These are phyloP conservation scores for Lobosporangium transversale DNA, from an alignment of 192 early-diverging fungal species.

Conservation along the genomic window DNA sequence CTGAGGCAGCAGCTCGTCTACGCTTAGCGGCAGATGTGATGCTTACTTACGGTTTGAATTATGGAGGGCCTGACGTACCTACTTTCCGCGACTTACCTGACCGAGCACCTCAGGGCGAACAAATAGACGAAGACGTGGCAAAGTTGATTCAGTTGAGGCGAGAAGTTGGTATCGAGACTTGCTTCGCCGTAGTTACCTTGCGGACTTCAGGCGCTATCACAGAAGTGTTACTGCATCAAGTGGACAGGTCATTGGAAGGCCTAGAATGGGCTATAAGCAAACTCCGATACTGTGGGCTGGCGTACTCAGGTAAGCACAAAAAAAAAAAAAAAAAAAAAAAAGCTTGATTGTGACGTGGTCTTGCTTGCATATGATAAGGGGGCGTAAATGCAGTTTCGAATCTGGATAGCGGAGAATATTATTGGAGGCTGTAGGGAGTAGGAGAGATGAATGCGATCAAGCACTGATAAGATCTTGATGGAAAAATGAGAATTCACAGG, in stretches of 20 bases:
- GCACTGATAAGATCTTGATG: conserved; percentile 38
- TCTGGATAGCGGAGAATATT: conserved; percentile 44
- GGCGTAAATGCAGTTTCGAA: background rate
- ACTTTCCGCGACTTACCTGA: conserved; percentile 23
- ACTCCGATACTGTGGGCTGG: conserved; percentile 49
- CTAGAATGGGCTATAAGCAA: conserved; percentile 60
- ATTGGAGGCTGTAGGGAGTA: conserved; percentile 1
- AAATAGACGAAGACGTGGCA: conserved; percentile 28
- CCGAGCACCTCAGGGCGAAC: conserved; percentile 47
- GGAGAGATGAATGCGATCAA: conserved; percentile 9
- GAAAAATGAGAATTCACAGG: background rate
- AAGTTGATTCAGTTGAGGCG: conserved; percentile 3
- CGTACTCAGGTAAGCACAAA: conserved; percentile 22
- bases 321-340: background rate
- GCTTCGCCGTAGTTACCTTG: conserved; percentile 57
- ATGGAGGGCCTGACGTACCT: conserved; percentile 12
- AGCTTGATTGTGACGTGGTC: conserved; percentile 1
- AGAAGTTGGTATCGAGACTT: conserved; percentile 15
- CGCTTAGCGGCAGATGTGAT: conserved; percentile 44
- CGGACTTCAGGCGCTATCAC: conserved; percentile 47
- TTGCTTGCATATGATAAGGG: too few relatives aligned
- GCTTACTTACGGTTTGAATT: conserved; percentile 26
- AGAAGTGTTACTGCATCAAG: conserved; percentile 51
- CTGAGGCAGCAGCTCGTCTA: conserved; percentile 33
- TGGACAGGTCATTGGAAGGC: conserved; percentile 56